Evolutionary conservation across 179 eudicot genomes (phyloP), one percentile per base, ranked within the genome.

Genomic region (Actinidia polygama): DNA sequence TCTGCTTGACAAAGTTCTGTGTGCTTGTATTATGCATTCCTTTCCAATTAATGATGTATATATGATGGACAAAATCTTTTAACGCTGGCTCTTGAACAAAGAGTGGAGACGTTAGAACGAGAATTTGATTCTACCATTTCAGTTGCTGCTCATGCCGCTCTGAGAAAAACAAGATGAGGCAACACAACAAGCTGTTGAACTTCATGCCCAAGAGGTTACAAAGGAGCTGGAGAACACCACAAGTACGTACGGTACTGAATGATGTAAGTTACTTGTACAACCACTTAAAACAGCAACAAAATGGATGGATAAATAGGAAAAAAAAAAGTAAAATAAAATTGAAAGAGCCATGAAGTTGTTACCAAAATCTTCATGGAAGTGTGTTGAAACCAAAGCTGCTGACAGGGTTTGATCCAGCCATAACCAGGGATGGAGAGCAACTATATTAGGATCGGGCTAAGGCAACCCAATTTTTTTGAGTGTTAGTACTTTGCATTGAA

Each of bases 121-220:
- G 1, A 30, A 30, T 30, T 30, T 30, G 2, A 2, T 30, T 2
- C 98, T 83, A 90, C 98, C 55, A 96, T 96, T 7, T 91, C 99
- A 66, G 99, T 98, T 73, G 92, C 99, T 80, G 99, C 99, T 70
- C 98, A 85, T 86, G 98, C 98, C 98, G 98, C n/a, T 89, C 92
- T 8, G 98, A 96, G 81, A 96, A 88, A 89, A 98, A 66, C 95
- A 95, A 75, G 99, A 98, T 10, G 99, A 93, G 88, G 94, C 93
- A 78, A 90, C 91, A 63, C 98, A 96, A 82, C 93, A 88, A 84
- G 98, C 96, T 84, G 98, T 98, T 78, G 99, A 96, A 81, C 83
- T 92, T 53, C 97, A 91, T 68, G 90, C 94, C 18, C 90, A 85
- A 78, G 99, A 93, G 66, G 85, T 93, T 61, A 93, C 95, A 54